Percentiles rank a stretch among this genome's conserved stretches.
Evolutionary conservation across 2,329 filamentous ascomycete genomes (phyloP).

Genomic region (Aureobasidium sp.): DNA sequence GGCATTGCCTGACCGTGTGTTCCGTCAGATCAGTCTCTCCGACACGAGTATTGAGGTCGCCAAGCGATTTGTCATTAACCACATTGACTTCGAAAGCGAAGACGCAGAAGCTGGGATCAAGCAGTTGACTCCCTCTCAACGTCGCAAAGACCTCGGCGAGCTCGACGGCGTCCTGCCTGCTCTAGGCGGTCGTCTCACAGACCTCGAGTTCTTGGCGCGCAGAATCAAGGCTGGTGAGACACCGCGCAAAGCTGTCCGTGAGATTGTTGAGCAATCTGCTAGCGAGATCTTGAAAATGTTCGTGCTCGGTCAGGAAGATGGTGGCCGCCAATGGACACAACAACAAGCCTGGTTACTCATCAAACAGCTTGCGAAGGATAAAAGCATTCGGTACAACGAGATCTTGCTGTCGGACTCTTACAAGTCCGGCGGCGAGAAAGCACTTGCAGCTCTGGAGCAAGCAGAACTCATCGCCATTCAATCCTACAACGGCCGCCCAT

Average conservation of each 20-base stretch:
- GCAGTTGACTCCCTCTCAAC: conserved; percentile 41
- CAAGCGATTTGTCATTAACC: conserved; percentile 81
- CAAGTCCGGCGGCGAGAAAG: conserved; percentile 62
- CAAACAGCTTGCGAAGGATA: conserved; percentile 63
- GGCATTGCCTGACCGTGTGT: conserved; percentile 82
- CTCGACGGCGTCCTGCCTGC: conserved; percentile 75
- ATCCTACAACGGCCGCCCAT: conserved; percentile 67
- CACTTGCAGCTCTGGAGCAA: conserved; percentile 72
- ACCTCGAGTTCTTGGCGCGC: conserved; percentile 88
- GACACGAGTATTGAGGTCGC: conserved; percentile 79
- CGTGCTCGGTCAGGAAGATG: conserved; percentile 56
- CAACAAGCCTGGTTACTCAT: conserved; percentile 90
- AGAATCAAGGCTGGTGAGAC: conserved; percentile 81
- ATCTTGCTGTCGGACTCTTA: conserved; percentile 72
- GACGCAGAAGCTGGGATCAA: conserved; percentile 33
- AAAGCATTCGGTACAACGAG: conserved; percentile 74
- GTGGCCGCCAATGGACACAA: conserved; percentile 62
- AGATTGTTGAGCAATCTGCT: conserved; percentile 83
- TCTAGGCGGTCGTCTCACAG: conserved; percentile 86
- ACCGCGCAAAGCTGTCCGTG: conserved; percentile 70
- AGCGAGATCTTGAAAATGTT: conserved; percentile 93
- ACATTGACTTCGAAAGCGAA: conserved; percentile 53
- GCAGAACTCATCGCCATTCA: conserved; percentile 78
- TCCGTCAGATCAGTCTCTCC: conserved; percentile 76
- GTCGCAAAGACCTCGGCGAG: conserved; percentile 55